Conservation (phyloP, 2,329 filamentous ascomycete genomes). For the Hirsutella minnesotensis region DNA sequence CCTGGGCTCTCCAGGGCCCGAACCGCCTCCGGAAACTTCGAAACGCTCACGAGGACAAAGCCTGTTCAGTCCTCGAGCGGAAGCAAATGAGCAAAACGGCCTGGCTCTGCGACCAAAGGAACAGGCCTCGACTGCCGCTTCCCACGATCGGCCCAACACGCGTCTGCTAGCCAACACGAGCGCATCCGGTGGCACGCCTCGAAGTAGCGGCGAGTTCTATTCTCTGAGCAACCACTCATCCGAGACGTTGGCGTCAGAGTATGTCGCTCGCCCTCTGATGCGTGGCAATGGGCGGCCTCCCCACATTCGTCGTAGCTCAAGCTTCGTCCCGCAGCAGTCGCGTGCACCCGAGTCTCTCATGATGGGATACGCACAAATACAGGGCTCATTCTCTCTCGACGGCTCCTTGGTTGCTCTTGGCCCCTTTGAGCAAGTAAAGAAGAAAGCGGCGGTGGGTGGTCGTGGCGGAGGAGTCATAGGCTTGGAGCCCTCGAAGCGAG, state of each 20-base stretch:
- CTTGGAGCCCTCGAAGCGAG: slow-evolving; percentile 59
- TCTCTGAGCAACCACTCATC: slow-evolving; percentile 89
- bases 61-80: slow-evolving; percentile 25
- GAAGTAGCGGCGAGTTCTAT: slow-evolving; percentile 92
- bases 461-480: slow-evolving; percentile 82
- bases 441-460: slow-evolving; percentile 79
- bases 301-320: slow-evolving; percentile 35
- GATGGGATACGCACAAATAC: slow-evolving; percentile 96
- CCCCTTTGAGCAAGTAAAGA: slow-evolving; percentile 90
- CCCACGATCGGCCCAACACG: slow-evolving; percentile 46
- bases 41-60: slow-evolving; percentile 22
- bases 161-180: slow-evolving; percentile 70
- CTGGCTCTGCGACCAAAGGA: slow-evolving; percentile 31
- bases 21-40: slow-evolving; percentile 16
- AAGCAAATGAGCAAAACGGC: slow-evolving; percentile 20
- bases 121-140: slow-evolving; percentile 26
- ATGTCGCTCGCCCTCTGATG: slow-evolving; percentile 42
- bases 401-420: slow-evolving; percentile 81
- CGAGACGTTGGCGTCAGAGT: slow-evolving; percentile 87
- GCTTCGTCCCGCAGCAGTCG: slow-evolving; percentile 28
- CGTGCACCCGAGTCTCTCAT: slow-evolving; percentile 67
- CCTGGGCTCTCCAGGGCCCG: slow-evolving; percentile 28
- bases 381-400: slow-evolving; percentile 84
- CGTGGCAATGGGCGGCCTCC: slow-evolving; percentile 25
- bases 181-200: slow-evolving; percentile 60